These are phyloP conservation scores for Glycine soja DNA, from an alignment of 306 rosid genomes.

Conservation along the genomic window DNA sequence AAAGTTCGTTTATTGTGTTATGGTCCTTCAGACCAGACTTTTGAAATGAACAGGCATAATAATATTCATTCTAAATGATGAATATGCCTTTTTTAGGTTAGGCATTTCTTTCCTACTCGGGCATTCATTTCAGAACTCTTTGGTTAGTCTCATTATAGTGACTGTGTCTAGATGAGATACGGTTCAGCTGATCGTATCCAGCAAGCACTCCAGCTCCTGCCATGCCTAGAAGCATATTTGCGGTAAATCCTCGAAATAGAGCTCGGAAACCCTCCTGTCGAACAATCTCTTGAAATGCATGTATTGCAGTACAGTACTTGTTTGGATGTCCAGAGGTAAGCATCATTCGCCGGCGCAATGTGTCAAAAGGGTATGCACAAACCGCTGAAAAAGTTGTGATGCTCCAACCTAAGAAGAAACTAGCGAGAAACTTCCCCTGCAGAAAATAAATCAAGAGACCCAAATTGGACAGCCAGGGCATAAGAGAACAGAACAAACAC, in stretches of 20 bases:
- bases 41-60: conserved; percentile 38
- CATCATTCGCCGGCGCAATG: conserved; percentile 94
- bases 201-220: conserved; percentile 99
- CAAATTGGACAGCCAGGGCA: conserved; percentile 15
- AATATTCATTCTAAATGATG: conserved; percentile 11
- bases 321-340: conserved; percentile 83
- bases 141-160: conserved; percentile 50
- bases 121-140: conserved; percentile 58
- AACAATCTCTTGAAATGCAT: conserved; percentile 81
- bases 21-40: conserved; percentile 33
- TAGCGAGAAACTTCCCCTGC: conserved; percentile 89
- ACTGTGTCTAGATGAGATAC: conserved; percentile 57
- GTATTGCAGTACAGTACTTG: conserved; percentile 70
- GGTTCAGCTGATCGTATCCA: conserved; percentile 84
- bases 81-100: conserved; percentile 16
- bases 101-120: conserved; percentile 26
- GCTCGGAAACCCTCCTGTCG: conserved; percentile 76
- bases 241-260: conserved; percentile 80
- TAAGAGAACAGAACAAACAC: conserved; percentile 22
- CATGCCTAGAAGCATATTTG: conserved; percentile 94
- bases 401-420: conserved; percentile 95
- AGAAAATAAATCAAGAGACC: conserved; percentile 38
- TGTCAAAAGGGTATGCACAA: conserved; percentile 95
- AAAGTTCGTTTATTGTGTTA: conserved; percentile 18
- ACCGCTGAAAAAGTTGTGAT: conserved; percentile 80